These are phyloP conservation scores for Talaromyces islandicus DNA, from an alignment of 2,329 filamentous ascomycete genomes.

Conservation along the genomic window DNA sequence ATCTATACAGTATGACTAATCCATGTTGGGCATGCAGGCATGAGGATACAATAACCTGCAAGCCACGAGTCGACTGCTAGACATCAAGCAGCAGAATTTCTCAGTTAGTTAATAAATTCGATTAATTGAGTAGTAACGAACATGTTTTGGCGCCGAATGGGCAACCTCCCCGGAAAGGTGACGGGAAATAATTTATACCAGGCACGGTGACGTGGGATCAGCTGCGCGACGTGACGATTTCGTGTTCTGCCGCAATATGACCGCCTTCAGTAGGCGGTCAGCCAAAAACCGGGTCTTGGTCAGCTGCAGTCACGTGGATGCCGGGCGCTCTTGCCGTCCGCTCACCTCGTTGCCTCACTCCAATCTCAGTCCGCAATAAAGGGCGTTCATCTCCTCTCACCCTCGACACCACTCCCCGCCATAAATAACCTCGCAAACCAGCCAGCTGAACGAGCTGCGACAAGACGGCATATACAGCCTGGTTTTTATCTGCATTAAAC, in stretches of 20 bases:
- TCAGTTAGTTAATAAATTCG: not conserved
- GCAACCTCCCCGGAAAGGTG: not conserved
- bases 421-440: not conserved
- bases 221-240: not conserved
- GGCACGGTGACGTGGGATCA: not conserved
- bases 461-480: not conserved
- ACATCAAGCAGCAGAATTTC: not conserved
- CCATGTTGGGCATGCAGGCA: not conserved
- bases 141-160: not conserved
- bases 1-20: not conserved
- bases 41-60: not conserved
- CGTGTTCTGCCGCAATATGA: not conserved
- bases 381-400: slow-evolving; percentile 3
- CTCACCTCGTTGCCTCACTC: slow-evolving; percentile 10
- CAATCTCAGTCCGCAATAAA: slow-evolving; percentile 8
- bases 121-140: not conserved
- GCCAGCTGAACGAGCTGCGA: slow-evolving; percentile 1
- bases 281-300: not conserved
- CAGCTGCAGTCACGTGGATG: slow-evolving; percentile 10
- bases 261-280: not conserved
- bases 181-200: not conserved
- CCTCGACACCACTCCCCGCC: not conserved
- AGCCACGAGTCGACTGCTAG: not conserved
- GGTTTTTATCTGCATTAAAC: not conserved
- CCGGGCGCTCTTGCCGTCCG: slow-evolving; percentile 12